Conservation (phyloP, 2,329 filamentous ascomycete genomes). For the Cercospora zeae-maydis region DNA sequence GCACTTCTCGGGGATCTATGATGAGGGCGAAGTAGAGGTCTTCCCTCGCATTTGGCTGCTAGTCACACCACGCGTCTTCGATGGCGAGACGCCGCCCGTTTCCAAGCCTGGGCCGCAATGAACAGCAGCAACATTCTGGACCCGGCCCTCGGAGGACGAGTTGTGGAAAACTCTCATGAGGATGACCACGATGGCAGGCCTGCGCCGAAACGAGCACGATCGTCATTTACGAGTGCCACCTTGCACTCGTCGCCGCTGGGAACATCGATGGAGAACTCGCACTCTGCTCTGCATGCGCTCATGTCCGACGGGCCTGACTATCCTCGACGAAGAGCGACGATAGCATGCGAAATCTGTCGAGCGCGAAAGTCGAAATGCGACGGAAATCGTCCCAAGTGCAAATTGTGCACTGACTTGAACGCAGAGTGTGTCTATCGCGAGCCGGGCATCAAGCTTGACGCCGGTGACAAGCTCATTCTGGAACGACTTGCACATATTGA, state of each 20-base stretch:
- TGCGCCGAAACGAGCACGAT: constrained; percentile 10
- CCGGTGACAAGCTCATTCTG: constrained; percentile 79
- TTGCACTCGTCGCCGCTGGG: neutral
- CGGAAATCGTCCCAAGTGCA: constrained; percentile 67
- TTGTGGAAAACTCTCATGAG: neutral
- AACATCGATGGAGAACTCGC: constrained; percentile 5
- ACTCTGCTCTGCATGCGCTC: neutral
- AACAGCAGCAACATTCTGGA: constrained; percentile 1
- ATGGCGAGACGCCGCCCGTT: neutral
- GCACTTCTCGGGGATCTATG: neutral
- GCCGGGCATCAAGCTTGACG: constrained; percentile 81
- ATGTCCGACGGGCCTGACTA: constrained; percentile 33
- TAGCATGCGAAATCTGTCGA: constrained; percentile 37
- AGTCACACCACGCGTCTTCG: neutral
- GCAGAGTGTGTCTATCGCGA: constrained; percentile 82
- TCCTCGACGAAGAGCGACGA: constrained; percentile 34
- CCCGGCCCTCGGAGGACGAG: constrained; percentile 2
- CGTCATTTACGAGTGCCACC: constrained; percentile 4
- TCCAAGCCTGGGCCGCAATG: neutral
- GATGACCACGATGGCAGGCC: constrained; percentile 8
- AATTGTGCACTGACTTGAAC: constrained; percentile 75
- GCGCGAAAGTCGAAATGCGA: constrained; percentile 36
- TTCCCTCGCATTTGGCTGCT: neutral
- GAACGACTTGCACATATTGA: constrained; percentile 76
- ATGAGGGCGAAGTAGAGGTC: neutral